phyloP scores from a whole-genome alignment of 2,329 filamentous ascomycete genomes.

The Salinomyces thailandicus region DNA sequence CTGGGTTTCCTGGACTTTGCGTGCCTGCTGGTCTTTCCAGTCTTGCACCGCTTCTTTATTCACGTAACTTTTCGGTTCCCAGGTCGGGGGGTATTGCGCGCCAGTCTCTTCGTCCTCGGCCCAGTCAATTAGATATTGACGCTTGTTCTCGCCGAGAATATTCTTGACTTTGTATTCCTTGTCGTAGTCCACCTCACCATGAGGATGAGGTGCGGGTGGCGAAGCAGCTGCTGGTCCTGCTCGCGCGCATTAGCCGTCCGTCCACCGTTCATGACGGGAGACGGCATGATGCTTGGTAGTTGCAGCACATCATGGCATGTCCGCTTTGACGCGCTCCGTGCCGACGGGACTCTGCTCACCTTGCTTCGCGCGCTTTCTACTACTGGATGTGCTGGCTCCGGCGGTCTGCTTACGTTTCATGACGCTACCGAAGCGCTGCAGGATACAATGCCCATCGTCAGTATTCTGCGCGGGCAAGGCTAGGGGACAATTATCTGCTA shows the following conservation, averaged over 20 bases:
- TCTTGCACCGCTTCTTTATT: slow-evolving; percentile 27
- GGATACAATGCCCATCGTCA: not conserved
- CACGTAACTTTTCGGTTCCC: slow-evolving; percentile 37
- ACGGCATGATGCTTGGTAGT: no score
- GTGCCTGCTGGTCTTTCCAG: slow-evolving; percentile 25
- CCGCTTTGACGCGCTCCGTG: no score
- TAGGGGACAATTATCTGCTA: no score
- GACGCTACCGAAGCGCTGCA: not conserved
- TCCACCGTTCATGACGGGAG: no score
- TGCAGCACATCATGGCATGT: no score
- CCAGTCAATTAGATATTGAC: slow-evolving; percentile 49
- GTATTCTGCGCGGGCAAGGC: no score
- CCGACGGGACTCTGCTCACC: slow-evolving; percentile 1
- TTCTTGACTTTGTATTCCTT: slow-evolving; percentile 17
- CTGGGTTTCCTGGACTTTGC: not conserved
- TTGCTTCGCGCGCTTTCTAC: slow-evolving; percentile 6
- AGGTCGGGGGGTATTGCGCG: slow-evolving; percentile 38
- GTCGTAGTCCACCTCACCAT: slow-evolving; percentile 17
- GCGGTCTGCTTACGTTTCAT: slow-evolving; percentile 13
- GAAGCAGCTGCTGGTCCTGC: no score
- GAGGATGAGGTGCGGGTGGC: slow-evolving; percentile 13
- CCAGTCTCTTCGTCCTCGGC: slow-evolving; percentile 42
- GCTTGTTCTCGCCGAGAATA: slow-evolving; percentile 26
- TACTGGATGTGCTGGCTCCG: slow-evolving; percentile 1
- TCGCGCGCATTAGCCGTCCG: no score